Evolutionary conservation across 1,284 basidiomycete species (phyloP).

Genomic region (Schizophyllum amplum): DNA sequence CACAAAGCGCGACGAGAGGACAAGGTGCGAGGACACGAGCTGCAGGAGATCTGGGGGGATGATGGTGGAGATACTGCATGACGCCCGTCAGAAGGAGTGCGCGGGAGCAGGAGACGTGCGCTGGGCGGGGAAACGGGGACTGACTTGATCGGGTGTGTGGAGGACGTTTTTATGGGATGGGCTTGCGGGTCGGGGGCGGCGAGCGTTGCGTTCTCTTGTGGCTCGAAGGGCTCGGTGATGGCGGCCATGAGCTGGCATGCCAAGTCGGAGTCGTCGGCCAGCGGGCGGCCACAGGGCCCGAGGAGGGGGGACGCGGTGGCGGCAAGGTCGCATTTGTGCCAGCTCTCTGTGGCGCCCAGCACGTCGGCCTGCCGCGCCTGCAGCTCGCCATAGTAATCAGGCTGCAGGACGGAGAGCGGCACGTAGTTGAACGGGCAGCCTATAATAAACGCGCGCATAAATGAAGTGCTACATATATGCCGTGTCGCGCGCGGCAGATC

Average conservation of each 20-base stretch:
- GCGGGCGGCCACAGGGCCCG: slow-evolving; percentile 20
- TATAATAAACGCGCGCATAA: slow-evolving; percentile 17
- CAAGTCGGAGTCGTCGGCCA: slow-evolving; percentile 23
- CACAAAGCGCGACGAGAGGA: slow-evolving; percentile 20
- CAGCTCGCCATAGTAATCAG: slow-evolving; percentile 52
- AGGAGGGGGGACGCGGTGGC: slow-evolving; percentile 17
- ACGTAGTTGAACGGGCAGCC: slow-evolving; percentile 54
- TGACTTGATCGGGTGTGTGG: slow-evolving; percentile 81
- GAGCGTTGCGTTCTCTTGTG: slow-evolving; percentile 2
- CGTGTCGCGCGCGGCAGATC: not conserved
- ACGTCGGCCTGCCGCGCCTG: slow-evolving; percentile 44
- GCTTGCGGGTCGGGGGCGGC: slow-evolving; percentile 4
- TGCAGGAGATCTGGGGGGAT: slow-evolving; percentile 55
- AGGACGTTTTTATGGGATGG: slow-evolving; percentile 58
- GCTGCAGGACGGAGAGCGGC: slow-evolving; percentile 65
- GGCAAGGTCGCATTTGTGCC: slow-evolving; percentile 9
- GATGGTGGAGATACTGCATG: slow-evolving; percentile 51
- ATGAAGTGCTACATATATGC: not conserved
- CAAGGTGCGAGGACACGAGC: slow-evolving; percentile 46
- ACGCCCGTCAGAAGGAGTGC: slow-evolving; percentile 4
- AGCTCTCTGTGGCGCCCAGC: not conserved
- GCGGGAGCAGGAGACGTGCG: slow-evolving; percentile 11
- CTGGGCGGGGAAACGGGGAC: slow-evolving; percentile 15
- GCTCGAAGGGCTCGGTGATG: slow-evolving; percentile 32
- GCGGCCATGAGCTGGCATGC: slow-evolving; percentile 45